Evolutionary conservation across 2,329 filamentous ascomycete genomes (phyloP).

Genomic region (Lojkania enalia): DNA sequence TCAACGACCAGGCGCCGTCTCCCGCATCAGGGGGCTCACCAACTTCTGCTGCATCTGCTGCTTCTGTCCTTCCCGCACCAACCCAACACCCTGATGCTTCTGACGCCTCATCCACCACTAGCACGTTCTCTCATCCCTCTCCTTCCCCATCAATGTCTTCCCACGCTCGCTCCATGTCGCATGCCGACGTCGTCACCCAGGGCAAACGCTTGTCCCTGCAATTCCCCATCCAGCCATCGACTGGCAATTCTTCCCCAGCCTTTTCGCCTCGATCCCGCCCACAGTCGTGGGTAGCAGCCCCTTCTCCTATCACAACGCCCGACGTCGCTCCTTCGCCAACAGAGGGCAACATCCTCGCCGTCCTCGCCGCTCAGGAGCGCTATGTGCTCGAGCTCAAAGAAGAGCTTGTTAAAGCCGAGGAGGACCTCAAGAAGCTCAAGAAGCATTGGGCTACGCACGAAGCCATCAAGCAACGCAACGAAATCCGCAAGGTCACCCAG

Average conservation of each 20-base stretch:
- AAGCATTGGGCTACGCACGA: slow-evolving; percentile 81
- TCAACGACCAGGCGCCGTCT: slow-evolving; percentile 26
- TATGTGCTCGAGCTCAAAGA: slow-evolving; percentile 88
- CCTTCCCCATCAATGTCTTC: slow-evolving; percentile 25
- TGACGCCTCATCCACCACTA: not conserved
- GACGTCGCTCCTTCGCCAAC: slow-evolving; percentile 28
- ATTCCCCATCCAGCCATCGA: slow-evolving; percentile 51
- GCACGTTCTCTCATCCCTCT: slow-evolving; percentile 22
- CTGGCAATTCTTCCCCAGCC: slow-evolving; percentile 34
- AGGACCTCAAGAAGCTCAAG: slow-evolving; percentile 75
- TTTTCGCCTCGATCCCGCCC: slow-evolving; percentile 42
- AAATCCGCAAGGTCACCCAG: slow-evolving; percentile 59
- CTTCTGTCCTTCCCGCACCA: not conserved
- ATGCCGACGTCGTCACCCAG: slow-evolving; percentile 39
- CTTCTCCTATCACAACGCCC: slow-evolving; percentile 33
- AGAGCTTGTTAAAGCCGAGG: slow-evolving; percentile 81
- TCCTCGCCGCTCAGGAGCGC: slow-evolving; percentile 89
- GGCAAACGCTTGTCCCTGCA: slow-evolving; percentile 54
- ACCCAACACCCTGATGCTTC: not conserved
- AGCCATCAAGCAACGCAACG: slow-evolving; percentile 71
- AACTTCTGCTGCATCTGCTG: slow-evolving; percentile 9
- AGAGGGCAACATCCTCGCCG: slow-evolving; percentile 69
- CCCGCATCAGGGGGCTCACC: slow-evolving; percentile 14
- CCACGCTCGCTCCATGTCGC: slow-evolving; percentile 41
- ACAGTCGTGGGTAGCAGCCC: slow-evolving; percentile 43